phyloP scores from a whole-genome alignment of 129 eudicot genomes.

The Helianthus annuus region DNA sequence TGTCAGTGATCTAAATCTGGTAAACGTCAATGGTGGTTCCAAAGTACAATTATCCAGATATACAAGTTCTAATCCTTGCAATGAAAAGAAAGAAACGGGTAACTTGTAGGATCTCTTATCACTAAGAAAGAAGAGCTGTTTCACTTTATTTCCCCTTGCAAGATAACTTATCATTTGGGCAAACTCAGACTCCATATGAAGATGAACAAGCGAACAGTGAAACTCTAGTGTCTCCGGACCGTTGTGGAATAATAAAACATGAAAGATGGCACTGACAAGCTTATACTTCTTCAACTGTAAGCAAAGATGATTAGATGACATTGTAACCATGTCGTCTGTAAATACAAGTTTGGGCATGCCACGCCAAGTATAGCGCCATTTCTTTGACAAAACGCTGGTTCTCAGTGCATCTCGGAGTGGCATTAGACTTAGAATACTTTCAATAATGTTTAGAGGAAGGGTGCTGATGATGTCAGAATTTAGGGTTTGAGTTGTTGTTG shows the following conservation, averaged over 20 bases:
- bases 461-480: background rate
- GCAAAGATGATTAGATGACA: background rate
- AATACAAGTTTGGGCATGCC: slow-evolving; percentile 25
- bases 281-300: background rate
- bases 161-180: slow-evolving; percentile 10
- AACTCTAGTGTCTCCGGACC: slow-evolving; percentile 18
- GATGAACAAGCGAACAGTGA: background rate
- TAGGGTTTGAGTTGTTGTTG: background rate
- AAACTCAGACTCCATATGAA: slow-evolving; percentile 14
- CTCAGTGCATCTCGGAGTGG: too few species aligned
- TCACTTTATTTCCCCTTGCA: background rate
- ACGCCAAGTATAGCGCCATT: slow-evolving; percentile 19
- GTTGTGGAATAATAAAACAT: slow-evolving; percentile 18
- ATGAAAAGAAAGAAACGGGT: slow-evolving; percentile 28
- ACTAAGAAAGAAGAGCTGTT: background rate
- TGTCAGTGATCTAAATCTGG: slow-evolving; percentile 21
- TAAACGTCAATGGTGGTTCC: slow-evolving; percentile 17
- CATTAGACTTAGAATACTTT: too few species aligned
- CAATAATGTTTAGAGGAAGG: background rate
- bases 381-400: too few species aligned
- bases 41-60: slow-evolving; percentile 12
- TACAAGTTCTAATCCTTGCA: slow-evolving; percentile 17
- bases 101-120: background rate
- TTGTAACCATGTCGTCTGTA: background rate
- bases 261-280: slow-evolving; percentile 17